phyloP scores from a whole-genome alignment of 2,329 filamentous ascomycete species.

The Hymenoscyphus repandus region DNA sequence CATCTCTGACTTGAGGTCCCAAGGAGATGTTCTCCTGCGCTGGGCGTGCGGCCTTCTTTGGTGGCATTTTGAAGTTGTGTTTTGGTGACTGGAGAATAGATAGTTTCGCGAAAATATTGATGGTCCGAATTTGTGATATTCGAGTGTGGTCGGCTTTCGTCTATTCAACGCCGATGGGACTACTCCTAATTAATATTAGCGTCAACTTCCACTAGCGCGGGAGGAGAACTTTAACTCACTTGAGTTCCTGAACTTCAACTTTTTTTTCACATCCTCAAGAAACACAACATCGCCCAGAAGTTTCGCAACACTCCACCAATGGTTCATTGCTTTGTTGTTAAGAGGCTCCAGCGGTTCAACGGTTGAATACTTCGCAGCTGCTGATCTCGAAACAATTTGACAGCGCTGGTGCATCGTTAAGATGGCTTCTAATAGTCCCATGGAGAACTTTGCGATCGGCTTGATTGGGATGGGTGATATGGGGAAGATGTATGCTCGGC shows the following conservation, averaged over 20 bases:
- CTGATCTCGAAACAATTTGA: neutral
- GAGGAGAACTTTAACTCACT: neutral
- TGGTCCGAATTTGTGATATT: neutral
- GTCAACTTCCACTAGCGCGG: neutral
- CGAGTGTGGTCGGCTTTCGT: no score
- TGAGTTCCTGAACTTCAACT: neutral
- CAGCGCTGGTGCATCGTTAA: neutral
- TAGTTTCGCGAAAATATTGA: slow-evolving; percentile 24
- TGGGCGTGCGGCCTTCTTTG: slow-evolving; percentile 82
- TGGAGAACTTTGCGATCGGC: slow-evolving; percentile 66
- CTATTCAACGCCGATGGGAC: neutral
- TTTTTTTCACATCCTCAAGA: neutral
- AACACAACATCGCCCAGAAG: neutral
- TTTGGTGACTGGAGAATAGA: slow-evolving; percentile 19
- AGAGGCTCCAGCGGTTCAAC: neutral
- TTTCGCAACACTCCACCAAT: neutral
- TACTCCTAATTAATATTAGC: neutral
- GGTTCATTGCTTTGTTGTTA: neutral
- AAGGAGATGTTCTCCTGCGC: slow-evolving; percentile 97
- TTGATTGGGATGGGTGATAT: slow-evolving; percentile 99
- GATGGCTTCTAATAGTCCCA: slow-evolving; percentile 4
- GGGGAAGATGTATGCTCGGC: slow-evolving; percentile 96
- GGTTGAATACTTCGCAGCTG: neutral
- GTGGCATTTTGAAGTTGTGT: slow-evolving; percentile 69
- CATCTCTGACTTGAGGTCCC: slow-evolving; percentile 93